Evolutionary conservation across 192 early-diverging fungal species (phyloP).

Genomic region (Coemansia sp.): DNA sequence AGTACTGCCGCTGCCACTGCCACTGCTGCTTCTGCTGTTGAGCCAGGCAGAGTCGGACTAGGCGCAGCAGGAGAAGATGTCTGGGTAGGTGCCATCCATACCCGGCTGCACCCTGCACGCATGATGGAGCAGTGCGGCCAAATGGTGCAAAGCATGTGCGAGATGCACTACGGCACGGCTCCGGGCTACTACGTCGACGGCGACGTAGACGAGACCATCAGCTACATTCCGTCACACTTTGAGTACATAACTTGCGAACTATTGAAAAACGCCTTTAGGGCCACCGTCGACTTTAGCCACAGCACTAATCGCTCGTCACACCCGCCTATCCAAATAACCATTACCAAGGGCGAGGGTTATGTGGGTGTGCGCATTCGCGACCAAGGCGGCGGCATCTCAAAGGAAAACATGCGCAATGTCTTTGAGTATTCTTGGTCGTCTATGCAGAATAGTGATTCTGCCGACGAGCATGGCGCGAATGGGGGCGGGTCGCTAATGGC

Average conservation of each 20-base stretch:
- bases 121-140: slow-evolving; percentile 67
- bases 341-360: slow-evolving; percentile 72
- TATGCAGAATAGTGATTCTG: slow-evolving; percentile 65
- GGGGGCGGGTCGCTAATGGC: slow-evolving; percentile 12
- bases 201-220: slow-evolving; percentile 44
- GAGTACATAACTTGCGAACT: slow-evolving; percentile 93
- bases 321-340: slow-evolving; percentile 83
- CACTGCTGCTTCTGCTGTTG: background rate
- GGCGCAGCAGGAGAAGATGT: slow-evolving; percentile 25
- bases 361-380: slow-evolving; percentile 86
- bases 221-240: slow-evolving; percentile 87
- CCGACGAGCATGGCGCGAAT: slow-evolving; percentile 24
- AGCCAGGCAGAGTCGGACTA: background rate
- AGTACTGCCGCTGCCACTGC: too few species aligned
- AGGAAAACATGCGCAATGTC: slow-evolving; percentile 68
- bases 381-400: slow-evolving; percentile 85
- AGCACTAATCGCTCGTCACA: slow-evolving; percentile 49
- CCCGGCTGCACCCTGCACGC: slow-evolving; percentile 61
- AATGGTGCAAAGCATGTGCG: slow-evolving; percentile 83
- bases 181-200: slow-evolving; percentile 69
- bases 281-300: slow-evolving; percentile 73
- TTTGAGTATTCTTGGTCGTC: slow-evolving; percentile 97
- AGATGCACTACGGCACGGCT: slow-evolving; percentile 82
- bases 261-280: slow-evolving; percentile 85
- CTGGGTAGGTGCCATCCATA: slow-evolving; percentile 87